Evolutionary conservation across 371 early-diverging fungal species (phyloP).

Genomic region (Rhizomucor miehei): DNA sequence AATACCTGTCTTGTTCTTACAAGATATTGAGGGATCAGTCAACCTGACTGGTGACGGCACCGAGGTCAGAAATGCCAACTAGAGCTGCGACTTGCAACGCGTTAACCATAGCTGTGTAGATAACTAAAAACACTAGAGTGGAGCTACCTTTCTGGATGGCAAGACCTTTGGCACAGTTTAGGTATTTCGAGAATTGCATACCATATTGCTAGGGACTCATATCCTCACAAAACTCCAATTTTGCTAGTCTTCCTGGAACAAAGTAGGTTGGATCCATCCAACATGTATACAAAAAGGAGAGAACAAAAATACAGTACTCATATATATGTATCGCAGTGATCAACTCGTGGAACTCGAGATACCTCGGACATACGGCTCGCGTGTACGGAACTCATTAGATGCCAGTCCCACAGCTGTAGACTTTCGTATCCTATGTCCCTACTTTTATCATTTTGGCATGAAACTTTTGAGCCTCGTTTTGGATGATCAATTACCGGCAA

Average conservation of each 20-base stretch:
- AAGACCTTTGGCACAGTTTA: slow-evolving; percentile 34
- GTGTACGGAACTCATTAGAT: slow-evolving; percentile 41
- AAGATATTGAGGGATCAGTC: slow-evolving; percentile 24
- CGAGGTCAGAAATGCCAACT: slow-evolving; percentile 11
- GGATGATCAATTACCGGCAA: slow-evolving; percentile 23
- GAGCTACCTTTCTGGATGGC: slow-evolving; percentile 51
- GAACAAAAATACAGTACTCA: neutral
- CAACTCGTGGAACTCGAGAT: slow-evolving; percentile 29
- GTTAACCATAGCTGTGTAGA: slow-evolving; percentile 7
- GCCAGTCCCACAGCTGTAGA: slow-evolving; percentile 39
- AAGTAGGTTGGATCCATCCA: no score
- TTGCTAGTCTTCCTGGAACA: no score
- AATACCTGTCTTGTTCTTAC: slow-evolving; percentile 42
- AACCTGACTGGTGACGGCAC: slow-evolving; percentile 38
- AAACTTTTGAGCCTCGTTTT: slow-evolving; percentile 32
- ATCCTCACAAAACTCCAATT: slow-evolving; percentile 8
- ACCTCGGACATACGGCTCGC: slow-evolving; percentile 35
- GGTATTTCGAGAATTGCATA: slow-evolving; percentile 13
- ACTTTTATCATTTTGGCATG: slow-evolving; percentile 41
- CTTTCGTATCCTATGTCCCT: slow-evolving; percentile 34
- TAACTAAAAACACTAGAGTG: slow-evolving; percentile 19
- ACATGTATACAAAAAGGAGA: neutral
- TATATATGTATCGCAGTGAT: slow-evolving; percentile 8
- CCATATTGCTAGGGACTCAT: neutral
- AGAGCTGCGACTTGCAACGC: neutral